These are phyloP conservation scores for Suillus cothurnatus DNA, from an alignment of 768 basidiomycete species.

Conservation along the genomic window DNA sequence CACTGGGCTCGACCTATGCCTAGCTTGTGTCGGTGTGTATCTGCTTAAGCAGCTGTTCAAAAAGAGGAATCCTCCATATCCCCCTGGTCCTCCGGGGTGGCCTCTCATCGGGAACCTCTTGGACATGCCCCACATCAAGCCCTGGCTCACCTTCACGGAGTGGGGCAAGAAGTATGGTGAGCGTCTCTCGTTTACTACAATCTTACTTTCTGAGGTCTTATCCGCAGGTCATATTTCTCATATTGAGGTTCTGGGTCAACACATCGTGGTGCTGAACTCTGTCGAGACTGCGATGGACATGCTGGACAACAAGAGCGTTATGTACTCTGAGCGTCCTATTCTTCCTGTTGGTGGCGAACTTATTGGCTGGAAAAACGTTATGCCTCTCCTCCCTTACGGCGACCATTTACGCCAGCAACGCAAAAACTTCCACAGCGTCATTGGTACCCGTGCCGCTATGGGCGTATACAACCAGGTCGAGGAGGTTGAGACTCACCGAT, in stretches of 20 bases:
- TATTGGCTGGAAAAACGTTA: conserved; percentile 33
- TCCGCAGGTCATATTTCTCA: conserved; percentile 59
- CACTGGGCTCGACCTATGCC: conserved; percentile 36
- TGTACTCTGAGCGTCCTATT: conserved; percentile 66
- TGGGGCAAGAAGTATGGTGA: conserved; percentile 50
- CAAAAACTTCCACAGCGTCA: conserved; percentile 40
- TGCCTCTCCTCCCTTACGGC: conserved; percentile 43
- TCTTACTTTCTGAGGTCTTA: background rate
- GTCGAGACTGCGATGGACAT: conserved; percentile 54
- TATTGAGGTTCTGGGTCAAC: conserved; percentile 59
- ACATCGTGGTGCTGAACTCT: conserved; percentile 58
- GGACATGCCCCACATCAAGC: conserved; percentile 48
- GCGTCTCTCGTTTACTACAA: background rate
- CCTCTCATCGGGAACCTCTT: conserved; percentile 51
- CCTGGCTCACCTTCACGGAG: conserved; percentile 46
- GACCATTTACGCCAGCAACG: conserved; percentile 45
- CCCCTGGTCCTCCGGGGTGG: conserved; percentile 48
- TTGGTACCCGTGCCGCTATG: conserved; percentile 43
- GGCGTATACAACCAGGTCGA: conserved; percentile 37
- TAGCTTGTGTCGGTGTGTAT: conserved; percentile 32
- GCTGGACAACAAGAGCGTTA: conserved; percentile 65
- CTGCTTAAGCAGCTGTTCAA: conserved; percentile 24
- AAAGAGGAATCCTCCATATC: conserved; percentile 32
- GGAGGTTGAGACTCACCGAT: conserved; percentile 43
- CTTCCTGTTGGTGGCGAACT: conserved; percentile 42